Base-by-base conservation (phyloP, 2,329 filamentous ascomycete species). In the Aspergillus intermedius region DNA sequence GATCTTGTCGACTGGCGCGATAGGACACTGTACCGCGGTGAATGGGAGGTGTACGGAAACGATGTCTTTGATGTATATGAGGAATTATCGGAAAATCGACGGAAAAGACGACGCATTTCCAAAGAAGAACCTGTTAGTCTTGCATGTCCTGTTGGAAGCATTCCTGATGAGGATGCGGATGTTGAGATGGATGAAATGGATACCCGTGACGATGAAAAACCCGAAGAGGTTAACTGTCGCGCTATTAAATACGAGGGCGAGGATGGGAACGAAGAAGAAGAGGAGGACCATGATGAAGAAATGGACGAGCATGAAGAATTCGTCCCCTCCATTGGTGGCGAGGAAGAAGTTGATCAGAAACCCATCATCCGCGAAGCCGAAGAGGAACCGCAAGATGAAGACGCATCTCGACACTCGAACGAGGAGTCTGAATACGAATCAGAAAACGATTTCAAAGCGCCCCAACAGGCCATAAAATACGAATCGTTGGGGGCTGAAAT, bases 41-140 rank as follows among this genome's bases (percentile, higher is more conserved):
- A 74, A 28, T 81, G 79, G 78, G 77, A 81, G 55, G 62, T 64
- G n/a, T 67, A 65, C 48, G 65, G 65, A 1, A 53, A 58, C 32
- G 60, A 60, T 6, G 49, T 57, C 2, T 44, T 58, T 9, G 54
- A 66, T 17, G 42, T 67, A 5, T 55, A 65, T 13, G 59, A 65
- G 8, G 60, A 65, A 2, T 47, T 71, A 42, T 51, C 49, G 19
- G 54, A 57, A 40, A 64, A 65, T 49, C 59, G 56, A 23, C 59
- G 50, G 17, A 71, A 70, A 50, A 57, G 60, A 46, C 58, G 62
- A 17, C 60, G 60, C 3, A 39, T 35, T 12, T 19, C 7, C 19
- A 23, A 28, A 22, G 17, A 21, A 12, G 17, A 15, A 15, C 15
- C 44, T 13, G 21, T 7, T 30, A 43, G 13, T 9, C 21, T 25